These are phyloP conservation scores for Lenwebbia sp. DNA, from an alignment of 345 rosid species.

Conservation along the genomic window DNA sequence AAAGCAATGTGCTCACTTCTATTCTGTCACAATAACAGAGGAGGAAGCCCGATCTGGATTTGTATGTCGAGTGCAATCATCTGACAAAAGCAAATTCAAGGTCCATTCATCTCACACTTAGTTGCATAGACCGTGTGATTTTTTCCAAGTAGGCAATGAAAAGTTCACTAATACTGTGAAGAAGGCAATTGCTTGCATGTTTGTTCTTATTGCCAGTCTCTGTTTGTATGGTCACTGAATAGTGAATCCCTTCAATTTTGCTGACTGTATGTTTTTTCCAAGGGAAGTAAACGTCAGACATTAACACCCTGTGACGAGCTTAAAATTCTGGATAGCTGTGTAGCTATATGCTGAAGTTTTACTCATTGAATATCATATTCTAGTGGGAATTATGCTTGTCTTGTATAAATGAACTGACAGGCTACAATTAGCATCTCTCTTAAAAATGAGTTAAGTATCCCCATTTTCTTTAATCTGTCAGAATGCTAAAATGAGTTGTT, in stretches of 20 bases:
- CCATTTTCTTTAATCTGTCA: not conserved
- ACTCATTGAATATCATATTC: not conserved
- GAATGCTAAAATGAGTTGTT: not conserved
- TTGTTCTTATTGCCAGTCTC: not conserved
- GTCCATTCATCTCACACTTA: constrained; percentile 16
- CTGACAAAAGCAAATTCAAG: constrained; percentile 99
- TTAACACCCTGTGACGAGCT: not conserved
- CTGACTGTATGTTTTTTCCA: not conserved
- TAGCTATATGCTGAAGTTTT: not conserved
- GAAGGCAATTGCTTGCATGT: not conserved
- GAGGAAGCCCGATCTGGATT: constrained; percentile 89
- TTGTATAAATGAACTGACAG: not conserved
- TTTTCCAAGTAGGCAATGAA: not conserved
- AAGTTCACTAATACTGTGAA: not conserved
- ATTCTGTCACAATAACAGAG: constrained; percentile 74
- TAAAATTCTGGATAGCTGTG: not conserved
- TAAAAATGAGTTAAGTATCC: not conserved
- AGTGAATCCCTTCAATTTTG: not conserved
- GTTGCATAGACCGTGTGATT: not conserved
- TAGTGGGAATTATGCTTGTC: not conserved
- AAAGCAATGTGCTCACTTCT: constrained; percentile 97
- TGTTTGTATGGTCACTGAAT: not conserved
- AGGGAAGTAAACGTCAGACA: not conserved
- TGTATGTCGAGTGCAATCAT: constrained; percentile 86
- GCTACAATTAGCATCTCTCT: no score